Evolutionary conservation across 768 basidiomycete species (phyloP), one percentile per base, ranked within the genome.

Genomic region (Phylloporus arenicola): DNA sequence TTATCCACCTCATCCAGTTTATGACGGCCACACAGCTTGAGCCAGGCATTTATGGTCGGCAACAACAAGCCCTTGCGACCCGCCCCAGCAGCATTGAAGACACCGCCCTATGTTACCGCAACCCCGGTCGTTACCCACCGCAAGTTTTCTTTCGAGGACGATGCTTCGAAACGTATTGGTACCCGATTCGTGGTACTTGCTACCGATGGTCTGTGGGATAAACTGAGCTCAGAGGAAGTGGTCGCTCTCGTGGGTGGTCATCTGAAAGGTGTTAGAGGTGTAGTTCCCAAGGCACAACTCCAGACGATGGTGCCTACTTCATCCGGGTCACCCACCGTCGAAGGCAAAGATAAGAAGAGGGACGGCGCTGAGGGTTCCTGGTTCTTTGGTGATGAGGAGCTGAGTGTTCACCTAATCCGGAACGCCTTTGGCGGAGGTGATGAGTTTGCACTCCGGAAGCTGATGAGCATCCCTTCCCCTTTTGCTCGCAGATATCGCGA

Each of bases 351-450:
- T 55, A 75, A 75, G 63, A 55, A 43, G 45, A 65, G 57, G 43
- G 65, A 67, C 46, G 59, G 55, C 20, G 59, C 59, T 10, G 62
- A 74, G 29, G 81, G 81, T 13, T 73, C 75, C 10, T 92, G 90
- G 90, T 76, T 79, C 8, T 95, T 94, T 57, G 78, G 75, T 43
- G 89, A 93, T 60, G 82, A 83, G 16, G 88, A 92, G 58, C 61
- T 88, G 48, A 78, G 85, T 53, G 81, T 86, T 34, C 92, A 94
- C 67, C 71, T 95, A 16, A 90, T 94, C 50, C 77, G 92, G 54
- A 95, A 95, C 62, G 89, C 92, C n/a, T 82, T 93, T 52, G 90
- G 90, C n/a, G 91, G 92, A 27, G 87, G 80, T 2, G 79, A 93
- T 61, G 73, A 78, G 47, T 61, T 50, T 42, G 67, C 68, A 44